Evolutionary conservation across 2,329 filamentous ascomycete genomes (phyloP), one percentile per base, ranked within the genome.

Genomic region (Polytolypa hystricis): DNA sequence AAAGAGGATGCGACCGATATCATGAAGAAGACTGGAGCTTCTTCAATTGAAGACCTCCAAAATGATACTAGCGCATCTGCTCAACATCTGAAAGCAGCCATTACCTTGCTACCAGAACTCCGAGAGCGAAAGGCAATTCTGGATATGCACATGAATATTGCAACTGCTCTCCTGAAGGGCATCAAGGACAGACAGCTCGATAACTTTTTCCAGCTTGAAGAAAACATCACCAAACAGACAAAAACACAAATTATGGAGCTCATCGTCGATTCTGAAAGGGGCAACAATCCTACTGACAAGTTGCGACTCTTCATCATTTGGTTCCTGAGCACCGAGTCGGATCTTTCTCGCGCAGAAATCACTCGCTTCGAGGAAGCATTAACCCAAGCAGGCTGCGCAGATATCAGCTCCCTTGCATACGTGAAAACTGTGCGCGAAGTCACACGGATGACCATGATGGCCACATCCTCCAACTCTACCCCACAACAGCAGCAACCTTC

Each of bases 131-230:
- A 98, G 57, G 79, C 80, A n/a, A 74, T 81, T 14, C 73, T 98
- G 4, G 91, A 95, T 55, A 96, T 95, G 83, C 91, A 98, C 58
- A 98, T 98, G 91, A 95, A 93, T 56, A 94, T 96, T 41, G 71
- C 93, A 3, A 89, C 87, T 1, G 84, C 84, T 1, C 57, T 81
- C 7, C 61, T 81, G 39, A 75, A 79, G 49, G 87, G 86, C 1
- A 94, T 96, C 60, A 95, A 96, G 56, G 84, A 93, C 49, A 79
- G 91, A 11, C 87, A 96, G 58, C 69, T 98, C 4, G 91, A 98
- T 56, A 91, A 91, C 56, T 98, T 84, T 61, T 98, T 93, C 65
- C 85, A 96, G 55, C 67, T 94, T 4, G 93, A 98, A 57, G 89
- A 96, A 58, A 85, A 80, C 47, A 81, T 95, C 43, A 81, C 80